Evolutionary conservation across 345 rosid genomes (phyloP), one percentile per base, ranked within the genome.

Genomic region (Brassica carinata): DNA sequence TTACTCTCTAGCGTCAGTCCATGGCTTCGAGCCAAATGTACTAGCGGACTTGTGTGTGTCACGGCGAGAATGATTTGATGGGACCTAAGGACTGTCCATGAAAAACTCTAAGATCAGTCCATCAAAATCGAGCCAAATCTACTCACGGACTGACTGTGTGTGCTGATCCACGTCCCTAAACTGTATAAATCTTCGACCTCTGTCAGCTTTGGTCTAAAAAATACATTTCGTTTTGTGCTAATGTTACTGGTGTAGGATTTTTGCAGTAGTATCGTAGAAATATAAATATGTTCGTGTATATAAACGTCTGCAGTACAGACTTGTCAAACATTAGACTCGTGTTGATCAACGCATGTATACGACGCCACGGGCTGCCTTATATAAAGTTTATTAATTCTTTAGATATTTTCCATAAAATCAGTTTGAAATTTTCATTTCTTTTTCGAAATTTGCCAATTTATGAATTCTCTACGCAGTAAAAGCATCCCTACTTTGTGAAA

Each of bases 221-320:
- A 13, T 26, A 27, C 15, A 73, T 13, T 23, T 26, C 36, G 59
- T 73, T 72, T 73, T 67, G 67, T 73, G 67, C 29, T 19, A 3
- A 8, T 61, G 61, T 48, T 68, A 8, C 7, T 62, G 58, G 82
- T 55, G 67, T 78, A 71, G 76, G 29, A 34, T 53, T 61, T 53
- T 72, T 67, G 65, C 71, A 69, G 69, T 51, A 45, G 70, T 51
- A 80, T 36, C 9, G 71, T 74, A 69, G 75, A 8, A 64, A 34
- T 53, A 53, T 53, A 53, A 53, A 74, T 74, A 67, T 73, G 17
- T 57, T 43, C 67, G 31, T 79, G 33, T 74, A 69, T 69, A 55
- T 71, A 72, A 59, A 79, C 58, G 23, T 61, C 38, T 79, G 70
- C n/a, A 74, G 74, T 79, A 74, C 75, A 79, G 64, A 68, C 79